Evolutionary conservation across 1,284 basidiomycete species (phyloP).

Genomic region (Clitocybe nebularis): DNA sequence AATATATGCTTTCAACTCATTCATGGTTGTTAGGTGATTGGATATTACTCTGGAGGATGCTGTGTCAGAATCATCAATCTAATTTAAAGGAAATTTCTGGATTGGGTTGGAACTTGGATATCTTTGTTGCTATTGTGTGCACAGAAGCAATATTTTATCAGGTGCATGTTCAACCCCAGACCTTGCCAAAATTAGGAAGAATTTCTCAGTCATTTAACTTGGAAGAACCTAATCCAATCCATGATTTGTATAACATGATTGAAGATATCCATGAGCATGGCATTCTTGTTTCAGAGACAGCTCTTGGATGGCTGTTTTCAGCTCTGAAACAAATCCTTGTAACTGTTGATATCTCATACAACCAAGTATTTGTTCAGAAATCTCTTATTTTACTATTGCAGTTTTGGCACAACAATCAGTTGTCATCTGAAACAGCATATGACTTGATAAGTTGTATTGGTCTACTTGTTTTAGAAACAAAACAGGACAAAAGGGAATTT

Average conservation of each 20-base stretch:
- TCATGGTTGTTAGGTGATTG: constrained; percentile 4
- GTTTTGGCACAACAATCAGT: not conserved
- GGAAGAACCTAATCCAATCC: constrained; percentile 2
- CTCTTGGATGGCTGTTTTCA: not conserved
- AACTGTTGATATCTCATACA: not conserved
- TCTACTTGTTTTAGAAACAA: not conserved
- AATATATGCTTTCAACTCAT: not conserved
- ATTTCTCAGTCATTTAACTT: not conserved
- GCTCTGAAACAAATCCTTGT: not conserved
- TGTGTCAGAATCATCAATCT: not conserved
- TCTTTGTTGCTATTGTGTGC: constrained; percentile 2
- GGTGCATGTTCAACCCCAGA: not conserved
- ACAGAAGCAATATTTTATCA: constrained; percentile 3
- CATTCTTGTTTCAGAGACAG: not conserved
- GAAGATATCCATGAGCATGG: not conserved
- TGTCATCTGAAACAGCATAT: not conserved
- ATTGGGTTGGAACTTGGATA: constrained; percentile 1
- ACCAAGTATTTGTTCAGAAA: not conserved
- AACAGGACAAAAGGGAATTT: not conserved
- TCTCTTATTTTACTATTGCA: not conserved
- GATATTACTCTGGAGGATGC: constrained; percentile 3
- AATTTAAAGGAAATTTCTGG: not conserved
- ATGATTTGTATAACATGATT: constrained; percentile 5
- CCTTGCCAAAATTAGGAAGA: not conserved
- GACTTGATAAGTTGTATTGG: not conserved